phyloP scores from a whole-genome alignment of 371 early-diverging fungal species.

The Chytridium lagenaria region DNA sequence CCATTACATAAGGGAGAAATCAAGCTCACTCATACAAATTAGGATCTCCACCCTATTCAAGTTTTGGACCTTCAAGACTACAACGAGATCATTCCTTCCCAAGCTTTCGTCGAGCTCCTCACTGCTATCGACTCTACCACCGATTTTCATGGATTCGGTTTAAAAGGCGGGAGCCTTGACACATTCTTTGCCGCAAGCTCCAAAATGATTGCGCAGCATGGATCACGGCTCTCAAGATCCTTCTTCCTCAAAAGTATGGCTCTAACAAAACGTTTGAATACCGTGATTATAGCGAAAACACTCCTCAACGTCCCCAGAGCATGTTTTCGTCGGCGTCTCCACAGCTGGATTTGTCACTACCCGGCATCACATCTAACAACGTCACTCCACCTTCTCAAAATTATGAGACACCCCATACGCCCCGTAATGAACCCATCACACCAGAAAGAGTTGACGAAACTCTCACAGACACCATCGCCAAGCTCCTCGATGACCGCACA shows the following conservation, averaged over 20 bases:
- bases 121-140: background rate
- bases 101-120: background rate
- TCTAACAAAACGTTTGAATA: no score
- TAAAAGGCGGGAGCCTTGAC: background rate
- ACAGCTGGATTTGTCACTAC: background rate
- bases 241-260: background rate
- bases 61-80: constrained; percentile 24
- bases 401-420: background rate
- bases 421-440: background rate
- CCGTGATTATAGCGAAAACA: no score
- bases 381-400: background rate
- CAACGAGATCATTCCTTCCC: constrained; percentile 1
- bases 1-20: background rate
- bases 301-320: no score
- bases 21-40: no score
- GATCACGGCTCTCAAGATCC: constrained; percentile 22
- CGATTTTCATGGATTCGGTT: background rate
- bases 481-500: constrained; percentile 6
- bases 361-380: background rate
- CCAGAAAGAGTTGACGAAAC: background rate
- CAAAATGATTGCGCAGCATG: constrained; percentile 17
- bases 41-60: constrained; percentile 28
- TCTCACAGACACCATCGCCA: background rate
- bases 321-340: background rate
- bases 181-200: constrained; percentile 4